phyloP scores from a whole-genome alignment of 2,329 filamentous ascomycete genomes.

The Hirsutella thompsonii region DNA sequence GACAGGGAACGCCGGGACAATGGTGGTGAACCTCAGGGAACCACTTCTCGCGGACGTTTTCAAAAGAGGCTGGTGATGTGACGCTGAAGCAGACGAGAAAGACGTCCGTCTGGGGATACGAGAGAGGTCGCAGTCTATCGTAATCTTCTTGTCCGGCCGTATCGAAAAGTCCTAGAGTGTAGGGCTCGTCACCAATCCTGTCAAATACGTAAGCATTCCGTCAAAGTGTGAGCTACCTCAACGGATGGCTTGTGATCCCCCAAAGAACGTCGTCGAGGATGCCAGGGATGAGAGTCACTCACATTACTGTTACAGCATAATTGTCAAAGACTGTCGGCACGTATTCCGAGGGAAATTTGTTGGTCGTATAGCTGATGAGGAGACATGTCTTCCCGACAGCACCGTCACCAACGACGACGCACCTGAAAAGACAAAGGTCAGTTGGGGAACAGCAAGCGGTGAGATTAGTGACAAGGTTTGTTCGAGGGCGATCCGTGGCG shows the following conservation, averaged over 20 bases:
- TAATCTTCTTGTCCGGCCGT: slow-evolving; percentile 99
- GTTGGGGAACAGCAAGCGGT: too few relatives aligned
- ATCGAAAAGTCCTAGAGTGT: slow-evolving; percentile 94
- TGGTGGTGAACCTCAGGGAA: slow-evolving; percentile 98
- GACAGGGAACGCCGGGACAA: slow-evolving; percentile 91
- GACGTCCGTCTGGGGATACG: slow-evolving; percentile 96
- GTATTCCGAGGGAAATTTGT: slow-evolving; percentile 99
- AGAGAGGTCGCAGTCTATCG: slow-evolving; percentile 88
- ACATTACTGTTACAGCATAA: slow-evolving; percentile 99
- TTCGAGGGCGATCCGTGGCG: too few relatives aligned
- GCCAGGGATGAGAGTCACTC: slow-evolving; percentile 32
- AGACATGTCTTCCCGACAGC: slow-evolving; percentile 98
- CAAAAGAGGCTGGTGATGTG: slow-evolving; percentile 92
- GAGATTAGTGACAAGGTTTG: too few relatives aligned
- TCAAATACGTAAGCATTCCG: slow-evolving; percentile 8
- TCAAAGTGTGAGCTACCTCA: not conserved
- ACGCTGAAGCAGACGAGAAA: slow-evolving; percentile 99
- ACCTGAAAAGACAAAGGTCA: slow-evolving; percentile 40
- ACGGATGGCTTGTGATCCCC: not conserved
- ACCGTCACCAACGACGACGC: slow-evolving; percentile 98
- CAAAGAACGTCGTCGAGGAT: not conserved
- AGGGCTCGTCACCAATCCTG: slow-evolving; percentile 98
- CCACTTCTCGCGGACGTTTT: slow-evolving; percentile 99
- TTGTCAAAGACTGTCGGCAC: slow-evolving; percentile 99
- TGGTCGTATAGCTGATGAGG: slow-evolving; percentile 97